phyloP scores from a whole-genome alignment of 371 early-diverging fungal species.

The Lichtheimia ramosa region DNA sequence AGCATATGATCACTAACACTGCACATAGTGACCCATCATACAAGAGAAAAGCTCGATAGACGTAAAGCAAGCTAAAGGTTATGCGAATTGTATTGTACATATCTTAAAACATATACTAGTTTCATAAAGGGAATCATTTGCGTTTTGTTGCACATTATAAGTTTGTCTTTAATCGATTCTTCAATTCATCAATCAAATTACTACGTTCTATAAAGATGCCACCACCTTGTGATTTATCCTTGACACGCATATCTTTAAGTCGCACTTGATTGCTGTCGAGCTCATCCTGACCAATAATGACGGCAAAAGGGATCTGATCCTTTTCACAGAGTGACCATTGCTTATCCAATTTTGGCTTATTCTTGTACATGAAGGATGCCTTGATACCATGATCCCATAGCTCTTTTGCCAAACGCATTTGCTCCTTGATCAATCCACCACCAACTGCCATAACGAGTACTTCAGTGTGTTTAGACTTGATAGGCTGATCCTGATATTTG shows the following conservation, averaged over 20 bases:
- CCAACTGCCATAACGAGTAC: conserved; percentile 89
- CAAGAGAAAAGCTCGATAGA: too few relatives aligned
- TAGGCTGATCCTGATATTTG: conserved; percentile 48
- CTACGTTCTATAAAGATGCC: conserved; percentile 55
- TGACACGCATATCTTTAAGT: conserved; percentile 83
- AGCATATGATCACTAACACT: too few relatives aligned
- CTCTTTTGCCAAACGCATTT: conserved; percentile 83
- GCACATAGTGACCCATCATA: too few relatives aligned
- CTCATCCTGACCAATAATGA: conserved; percentile 88
- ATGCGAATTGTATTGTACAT: too few relatives aligned
- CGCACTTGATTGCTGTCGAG: conserved; percentile 72
- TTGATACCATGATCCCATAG: conserved; percentile 90
- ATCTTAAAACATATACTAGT: too few relatives aligned
- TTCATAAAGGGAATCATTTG: too few relatives aligned
- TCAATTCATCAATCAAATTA: conserved; percentile 68
- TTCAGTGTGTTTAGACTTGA: conserved; percentile 79
- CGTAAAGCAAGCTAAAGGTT: too few relatives aligned
- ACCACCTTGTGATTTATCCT: conserved; percentile 56
- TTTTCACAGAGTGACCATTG: conserved; percentile 85
- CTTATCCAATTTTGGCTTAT: conserved; percentile 80
- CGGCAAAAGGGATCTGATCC: conserved; percentile 85
- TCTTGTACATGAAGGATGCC: conserved; percentile 82
- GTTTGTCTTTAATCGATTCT: conserved; percentile 12
- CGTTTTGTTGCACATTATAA: too few relatives aligned
- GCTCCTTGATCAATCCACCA: conserved; percentile 85